Conservation (phyloP, 768 basidiomycete species). For the Lentinula sp. region DNA sequence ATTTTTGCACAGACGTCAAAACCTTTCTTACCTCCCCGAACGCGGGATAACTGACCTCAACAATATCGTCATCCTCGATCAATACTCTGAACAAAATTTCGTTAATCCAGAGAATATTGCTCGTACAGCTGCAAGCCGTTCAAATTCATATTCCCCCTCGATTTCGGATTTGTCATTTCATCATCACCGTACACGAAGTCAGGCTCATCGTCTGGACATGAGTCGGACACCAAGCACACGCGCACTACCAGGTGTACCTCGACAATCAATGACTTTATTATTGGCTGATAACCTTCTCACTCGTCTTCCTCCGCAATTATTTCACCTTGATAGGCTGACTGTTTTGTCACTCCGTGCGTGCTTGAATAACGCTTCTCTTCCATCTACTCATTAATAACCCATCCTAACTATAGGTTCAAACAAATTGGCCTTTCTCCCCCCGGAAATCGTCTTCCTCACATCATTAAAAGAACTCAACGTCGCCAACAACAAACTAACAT, state of each 20-base stretch:
- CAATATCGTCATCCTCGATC: constrained; percentile 38
- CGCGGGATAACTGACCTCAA: constrained; percentile 41
- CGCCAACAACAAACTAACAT: constrained; percentile 49
- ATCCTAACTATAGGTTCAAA: constrained; percentile 47
- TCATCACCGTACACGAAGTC: background rate
- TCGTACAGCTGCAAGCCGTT: background rate
- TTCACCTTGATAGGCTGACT: constrained; percentile 49
- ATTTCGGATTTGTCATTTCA: background rate
- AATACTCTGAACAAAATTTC: constrained; percentile 21
- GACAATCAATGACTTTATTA: constrained; percentile 50
- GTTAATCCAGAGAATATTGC: constrained; percentile 5
- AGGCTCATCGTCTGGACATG: background rate
- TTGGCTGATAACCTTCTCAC: constrained; percentile 51
- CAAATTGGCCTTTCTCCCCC: constrained; percentile 47
- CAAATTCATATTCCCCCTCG: background rate
- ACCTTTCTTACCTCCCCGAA: constrained; percentile 33
- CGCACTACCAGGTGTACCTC: constrained; percentile 16
- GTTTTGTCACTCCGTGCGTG: constrained; percentile 60
- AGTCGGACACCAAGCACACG: background rate
- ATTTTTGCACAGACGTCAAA: background rate
- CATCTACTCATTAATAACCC: constrained; percentile 6
- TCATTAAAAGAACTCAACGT: constrained; percentile 58
- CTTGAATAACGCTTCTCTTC: background rate
- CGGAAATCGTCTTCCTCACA: constrained; percentile 50
- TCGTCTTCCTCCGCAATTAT: constrained; percentile 50